Evolutionary conservation across 768 basidiomycete species (phyloP).

Genomic region (Leucosporidium yakuticum): DNA sequence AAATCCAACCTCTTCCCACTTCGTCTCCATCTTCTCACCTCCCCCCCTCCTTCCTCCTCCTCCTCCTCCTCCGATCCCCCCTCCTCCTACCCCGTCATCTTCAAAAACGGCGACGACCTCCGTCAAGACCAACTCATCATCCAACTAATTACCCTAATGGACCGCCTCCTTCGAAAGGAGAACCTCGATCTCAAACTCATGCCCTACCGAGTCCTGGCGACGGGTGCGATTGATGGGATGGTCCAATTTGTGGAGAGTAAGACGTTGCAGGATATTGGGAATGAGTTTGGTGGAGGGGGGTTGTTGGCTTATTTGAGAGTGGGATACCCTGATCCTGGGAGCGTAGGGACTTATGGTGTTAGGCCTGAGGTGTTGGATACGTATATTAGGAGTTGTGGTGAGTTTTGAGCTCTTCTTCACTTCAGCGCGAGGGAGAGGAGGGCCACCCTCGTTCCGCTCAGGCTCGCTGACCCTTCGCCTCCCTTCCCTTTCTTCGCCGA

Average conservation of each 20-base stretch:
- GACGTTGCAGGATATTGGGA: constrained; percentile 88
- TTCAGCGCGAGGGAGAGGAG: too few relatives aligned
- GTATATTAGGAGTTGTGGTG: constrained; percentile 92
- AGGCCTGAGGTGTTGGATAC: constrained; percentile 91
- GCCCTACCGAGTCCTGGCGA: constrained; percentile 88
- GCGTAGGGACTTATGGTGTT: constrained; percentile 89
- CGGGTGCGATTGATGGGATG: constrained; percentile 88
- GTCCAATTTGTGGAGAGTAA: constrained; percentile 92
- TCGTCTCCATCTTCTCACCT: constrained; percentile 79
- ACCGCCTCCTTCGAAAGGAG: constrained; percentile 83
- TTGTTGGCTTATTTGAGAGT: constrained; percentile 80
- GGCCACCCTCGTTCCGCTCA: too few relatives aligned
- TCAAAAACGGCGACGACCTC: constrained; percentile 98
- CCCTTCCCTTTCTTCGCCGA: neutral
- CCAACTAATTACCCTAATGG: constrained; percentile 98
- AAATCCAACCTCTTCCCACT: constrained; percentile 94
- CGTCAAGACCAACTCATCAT: constrained; percentile 97
- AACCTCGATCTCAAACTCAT: constrained; percentile 87
- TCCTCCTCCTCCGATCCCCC: neutral
- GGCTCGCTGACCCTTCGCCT: constrained; percentile 10
- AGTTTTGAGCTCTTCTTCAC: constrained; percentile 38
- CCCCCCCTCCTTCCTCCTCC: constrained; percentile 47
- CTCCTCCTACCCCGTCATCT: constrained; percentile 74
- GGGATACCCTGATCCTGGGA: constrained; percentile 86
- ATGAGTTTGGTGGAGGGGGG: constrained; percentile 60